These are phyloP conservation scores for Dryadomyces quercivorus DNA, from an alignment of 2,329 filamentous ascomycete genomes.

Conservation along the genomic window DNA sequence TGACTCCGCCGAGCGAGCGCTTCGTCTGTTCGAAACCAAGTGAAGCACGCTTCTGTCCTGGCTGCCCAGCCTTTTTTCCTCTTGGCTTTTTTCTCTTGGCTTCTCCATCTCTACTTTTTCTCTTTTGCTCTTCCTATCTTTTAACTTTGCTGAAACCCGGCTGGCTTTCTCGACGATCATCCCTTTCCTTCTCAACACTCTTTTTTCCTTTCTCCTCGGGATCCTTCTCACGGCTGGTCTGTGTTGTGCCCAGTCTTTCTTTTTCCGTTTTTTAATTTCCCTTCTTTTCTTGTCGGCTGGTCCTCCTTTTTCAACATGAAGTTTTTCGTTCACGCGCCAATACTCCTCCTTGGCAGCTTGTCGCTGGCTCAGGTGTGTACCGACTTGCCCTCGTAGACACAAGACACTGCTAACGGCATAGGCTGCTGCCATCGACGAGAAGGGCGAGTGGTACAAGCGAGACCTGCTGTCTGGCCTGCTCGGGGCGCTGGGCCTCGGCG, in stretches of 20 bases:
- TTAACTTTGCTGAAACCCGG: no score
- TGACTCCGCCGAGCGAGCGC: not conserved
- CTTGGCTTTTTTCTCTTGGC: slow-evolving; percentile 2
- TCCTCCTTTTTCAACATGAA: slow-evolving; percentile 14
- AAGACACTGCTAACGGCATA: slow-evolving; percentile 6
- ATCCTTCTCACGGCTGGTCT: slow-evolving; percentile 9
- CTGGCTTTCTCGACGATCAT: no score
- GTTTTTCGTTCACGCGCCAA: slow-evolving; percentile 10
- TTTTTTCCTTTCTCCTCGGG: slow-evolving; percentile 5
- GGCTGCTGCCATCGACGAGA: slow-evolving; percentile 15
- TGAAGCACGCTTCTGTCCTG: no score
- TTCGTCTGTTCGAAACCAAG: not conserved
- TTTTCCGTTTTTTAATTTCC: not conserved
- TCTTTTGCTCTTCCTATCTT: not conserved
- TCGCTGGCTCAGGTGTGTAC: slow-evolving; percentile 17
- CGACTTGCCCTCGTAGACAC: not conserved
- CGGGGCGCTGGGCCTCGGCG: slow-evolving; percentile 6
- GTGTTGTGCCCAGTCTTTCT: slow-evolving; percentile 1
- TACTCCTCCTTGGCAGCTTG: slow-evolving; percentile 15
- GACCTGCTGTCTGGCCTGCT: slow-evolving; percentile 16
- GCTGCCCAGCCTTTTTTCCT: not conserved
- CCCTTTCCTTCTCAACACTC: not conserved
- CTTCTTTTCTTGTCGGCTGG: not conserved
- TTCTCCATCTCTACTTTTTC: slow-evolving; percentile 9
- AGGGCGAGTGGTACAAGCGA: slow-evolving; percentile 13